Evolutionary conservation across 805 yeast species (phyloP), one percentile per base, ranked within the genome.

Genomic region (Kazachstania taianensis): DNA sequence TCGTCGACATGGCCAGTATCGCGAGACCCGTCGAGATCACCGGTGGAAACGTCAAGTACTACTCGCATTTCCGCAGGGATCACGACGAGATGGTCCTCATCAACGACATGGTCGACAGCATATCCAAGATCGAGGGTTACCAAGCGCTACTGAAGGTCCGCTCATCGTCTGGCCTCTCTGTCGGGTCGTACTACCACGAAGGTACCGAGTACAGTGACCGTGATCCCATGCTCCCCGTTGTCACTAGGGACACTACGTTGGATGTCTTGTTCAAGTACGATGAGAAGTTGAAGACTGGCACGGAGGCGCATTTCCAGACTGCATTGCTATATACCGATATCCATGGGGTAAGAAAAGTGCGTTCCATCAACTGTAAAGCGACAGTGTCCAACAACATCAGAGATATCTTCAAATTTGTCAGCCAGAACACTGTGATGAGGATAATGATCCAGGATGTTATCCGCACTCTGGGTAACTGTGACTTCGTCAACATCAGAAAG

Each of bases 221-320:
- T 12, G 94, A 81, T 49, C 89, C 92, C 5, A 57, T 63, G n/a
- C 56, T 83, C n/a, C 85, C 94, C 1, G 62, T 73, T 5, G 58
- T 85, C 20, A 68, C 68, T 28, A 66, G 70, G 13, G 76, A 82
- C 44, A 78, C 81, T 30, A 68, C 79, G 5, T 56, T 84, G 32
- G 79, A 83, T 7, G 78, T 83, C 2, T 67, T 84, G 35, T 74
- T 89, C 48, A 69, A 69, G 32, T 81, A 83, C 50, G 96, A 86
- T 51, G 85, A 85, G 3, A 75, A 74, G 41, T 41, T 53, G 12
- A 73, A 77, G 39, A 66, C 81, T 2, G 74, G 74, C 41, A 67
- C 70, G 26, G 96, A 86, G 55, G 81, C 84, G 16, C 92, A 85
- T 55, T 84, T 89, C 65, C 98, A 92, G 60, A 81, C 83, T 2